Percentiles rank a stretch among this genome's conserved stretches.
Evolutionary conservation across 2,329 filamentous ascomycete genomes (phyloP).

Genomic region (Trichophyton benhamiae): DNA sequence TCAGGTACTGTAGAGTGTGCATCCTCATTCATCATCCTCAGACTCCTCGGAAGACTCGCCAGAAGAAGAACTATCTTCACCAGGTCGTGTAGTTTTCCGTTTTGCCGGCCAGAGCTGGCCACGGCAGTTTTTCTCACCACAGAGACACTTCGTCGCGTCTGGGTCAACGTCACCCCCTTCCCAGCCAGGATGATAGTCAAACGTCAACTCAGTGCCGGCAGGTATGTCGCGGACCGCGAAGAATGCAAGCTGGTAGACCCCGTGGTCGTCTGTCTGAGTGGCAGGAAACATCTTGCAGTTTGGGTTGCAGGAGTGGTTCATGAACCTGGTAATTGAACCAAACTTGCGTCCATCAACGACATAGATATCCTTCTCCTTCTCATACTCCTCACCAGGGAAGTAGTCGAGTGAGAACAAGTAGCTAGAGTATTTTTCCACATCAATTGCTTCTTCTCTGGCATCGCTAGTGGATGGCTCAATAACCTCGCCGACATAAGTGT

Average conservation of each 20-base stretch:
- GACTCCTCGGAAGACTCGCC: not conserved
- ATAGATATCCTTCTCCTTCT: constrained; percentile 20
- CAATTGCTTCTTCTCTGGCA: constrained; percentile 25
- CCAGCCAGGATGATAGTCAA: constrained; percentile 33
- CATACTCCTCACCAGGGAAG: constrained; percentile 11
- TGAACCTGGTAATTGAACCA: constrained; percentile 34
- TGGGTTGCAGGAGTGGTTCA: constrained; percentile 39
- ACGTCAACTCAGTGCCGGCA: constrained; percentile 33
- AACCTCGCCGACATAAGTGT: constrained; percentile 35
- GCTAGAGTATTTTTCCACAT: constrained; percentile 21
- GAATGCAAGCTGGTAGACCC: constrained; percentile 37
- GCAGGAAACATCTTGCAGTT: constrained; percentile 36
- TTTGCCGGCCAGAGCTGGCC: constrained; percentile 30
- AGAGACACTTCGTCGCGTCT: constrained; percentile 31
- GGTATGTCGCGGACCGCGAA: constrained; percentile 34
- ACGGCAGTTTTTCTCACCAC: constrained; percentile 33
- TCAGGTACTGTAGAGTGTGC: not conserved
- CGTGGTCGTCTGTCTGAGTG: constrained; percentile 27
- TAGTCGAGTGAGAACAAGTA: constrained; percentile 35
- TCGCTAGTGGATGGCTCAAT: constrained; percentile 28
- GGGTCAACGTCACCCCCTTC: constrained; percentile 20
- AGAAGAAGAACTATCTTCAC: not conserved
- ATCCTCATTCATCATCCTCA: not conserved
- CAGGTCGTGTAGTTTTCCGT: not conserved
- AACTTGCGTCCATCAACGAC: constrained; percentile 34